These are phyloP conservation scores for Phytophthora pinifolia DNA, from an alignment of 352 stramenopile genomes.

Conservation along the genomic window DNA sequence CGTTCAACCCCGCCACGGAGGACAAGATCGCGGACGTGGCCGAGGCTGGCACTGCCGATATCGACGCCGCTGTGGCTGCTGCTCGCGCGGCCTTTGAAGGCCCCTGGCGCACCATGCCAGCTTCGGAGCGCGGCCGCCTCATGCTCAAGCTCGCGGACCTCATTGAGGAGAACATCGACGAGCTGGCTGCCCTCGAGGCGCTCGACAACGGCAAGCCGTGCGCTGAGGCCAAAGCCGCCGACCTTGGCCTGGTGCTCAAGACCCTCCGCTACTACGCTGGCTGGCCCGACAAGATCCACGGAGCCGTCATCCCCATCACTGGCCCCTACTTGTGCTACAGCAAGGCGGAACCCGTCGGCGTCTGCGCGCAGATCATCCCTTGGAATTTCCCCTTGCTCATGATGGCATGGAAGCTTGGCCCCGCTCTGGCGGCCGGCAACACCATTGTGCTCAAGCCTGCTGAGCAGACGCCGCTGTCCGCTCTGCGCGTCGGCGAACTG, in stretches of 20 bases:
- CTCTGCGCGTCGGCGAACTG: constrained; percentile 85
- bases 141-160: constrained; percentile 47
- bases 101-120: constrained; percentile 53
- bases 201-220: constrained; percentile 95
- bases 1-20: constrained; percentile 75
- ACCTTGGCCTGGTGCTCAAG: constrained; percentile 69
- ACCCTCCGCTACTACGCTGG: constrained; percentile 95
- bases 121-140: constrained; percentile 33
- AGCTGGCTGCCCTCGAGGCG: constrained; percentile 86
- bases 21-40: constrained; percentile 70
- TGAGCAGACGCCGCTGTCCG: constrained; percentile 92
- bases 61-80: constrained; percentile 62
- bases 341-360: constrained; percentile 81
- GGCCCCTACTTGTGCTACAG: constrained; percentile 61
- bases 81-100: constrained; percentile 61
- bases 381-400: constrained; percentile 92
- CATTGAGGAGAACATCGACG: constrained; percentile 56
- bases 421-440: constrained; percentile 90
- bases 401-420: constrained; percentile 93
- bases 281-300: constrained; percentile 85
- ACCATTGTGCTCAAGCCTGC: constrained; percentile 94
- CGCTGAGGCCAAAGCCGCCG: constrained; percentile 75
- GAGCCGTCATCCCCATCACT: constrained; percentile 60
- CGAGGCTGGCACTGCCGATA: constrained; percentile 50
- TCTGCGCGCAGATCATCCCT: constrained; percentile 52